Evolutionary conservation across 2,329 filamentous ascomycete species (phyloP), one percentile per base, ranked within the genome.

Genomic region (Didymella exigua): DNA sequence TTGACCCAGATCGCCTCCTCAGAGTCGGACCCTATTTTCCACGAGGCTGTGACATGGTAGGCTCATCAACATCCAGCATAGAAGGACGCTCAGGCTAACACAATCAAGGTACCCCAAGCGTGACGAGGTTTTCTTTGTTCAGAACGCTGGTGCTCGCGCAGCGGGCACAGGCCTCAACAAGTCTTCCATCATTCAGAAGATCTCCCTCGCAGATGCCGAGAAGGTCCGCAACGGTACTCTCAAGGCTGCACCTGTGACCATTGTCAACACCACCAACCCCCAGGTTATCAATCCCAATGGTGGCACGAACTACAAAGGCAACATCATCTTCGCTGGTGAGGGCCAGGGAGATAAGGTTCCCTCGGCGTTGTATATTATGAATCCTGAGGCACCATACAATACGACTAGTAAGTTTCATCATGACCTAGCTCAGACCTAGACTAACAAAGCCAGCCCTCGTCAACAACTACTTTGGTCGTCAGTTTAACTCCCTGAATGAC

Each of bases 401-500:
- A 66, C 64, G 10, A 57, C 56, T 14, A 67, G 64, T 67, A 57
- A 52, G 64, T 51, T 51, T 27, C 16, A 14, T 6, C 21, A 14
- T 4, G 3, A 29, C 18, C 23, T 3, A 50, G 34, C 11, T 11
- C n/a, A n/a, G 19, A 5, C 2, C 11, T 10, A 29, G 1, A 8
- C 50, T 62, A 48, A 63, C 16, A 7, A 19, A n/a, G 7, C n/a
- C 19, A 67, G 64, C 61, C 10, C 58, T 67, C 14, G 23, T 67
- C 23, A 79, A 80, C 60, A 80, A 79, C 63, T 81, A 79, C 65
- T 79, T 75, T 58, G 78, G 78, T 19, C 75, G 72, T 57, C 75
- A 77, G 59, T 75, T 78, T 66, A 77, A 74, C 56, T 72, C 69
- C 3, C 62, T 77, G 38, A 74, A 79, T 50, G 77, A 79, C 49